phyloP scores from a whole-genome alignment of 495 filamentous ascomycete genomes.

The Thermothielavioides terrestris region DNA sequence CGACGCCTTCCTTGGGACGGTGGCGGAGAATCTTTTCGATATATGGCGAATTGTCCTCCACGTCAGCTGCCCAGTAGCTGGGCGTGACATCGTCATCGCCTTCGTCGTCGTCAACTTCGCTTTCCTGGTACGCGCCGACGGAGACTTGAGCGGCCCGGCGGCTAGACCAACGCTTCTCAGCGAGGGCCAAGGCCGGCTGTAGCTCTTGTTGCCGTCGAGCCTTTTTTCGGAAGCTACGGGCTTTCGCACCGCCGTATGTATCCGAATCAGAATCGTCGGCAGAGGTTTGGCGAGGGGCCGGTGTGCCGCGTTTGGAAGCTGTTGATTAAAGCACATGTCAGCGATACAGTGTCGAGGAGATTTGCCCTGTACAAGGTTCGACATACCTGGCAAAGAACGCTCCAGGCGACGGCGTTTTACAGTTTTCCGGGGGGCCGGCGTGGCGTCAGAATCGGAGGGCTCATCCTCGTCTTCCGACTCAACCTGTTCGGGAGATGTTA shows the following conservation, averaged over 20 bases:
- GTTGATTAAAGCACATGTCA: slow-evolving; percentile 18
- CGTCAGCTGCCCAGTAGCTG: slow-evolving; percentile 53
- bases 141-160: slow-evolving; percentile 76
- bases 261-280: slow-evolving; percentile 59
- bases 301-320: slow-evolving; percentile 62
- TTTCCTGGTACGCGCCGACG: slow-evolving; percentile 82
- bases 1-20: slow-evolving; percentile 60
- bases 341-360: neutral
- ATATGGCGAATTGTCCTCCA: slow-evolving; percentile 63
- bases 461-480: slow-evolving; percentile 69
- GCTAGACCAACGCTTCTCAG: slow-evolving; percentile 82
- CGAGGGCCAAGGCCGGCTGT: slow-evolving; percentile 51
- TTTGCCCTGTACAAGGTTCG: neutral
- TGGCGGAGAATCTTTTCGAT: slow-evolving; percentile 89
- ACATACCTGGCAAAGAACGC: slow-evolving; percentile 41
- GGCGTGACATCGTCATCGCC: slow-evolving; percentile 50
- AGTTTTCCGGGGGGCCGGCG: slow-evolving; percentile 40
- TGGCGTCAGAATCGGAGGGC: slow-evolving; percentile 59
- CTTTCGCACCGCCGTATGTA: slow-evolving; percentile 66
- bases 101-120: slow-evolving; percentile 63
- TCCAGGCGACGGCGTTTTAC: slow-evolving; percentile 44
- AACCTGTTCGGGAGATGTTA: slow-evolving; percentile 41
- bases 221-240: slow-evolving; percentile 59
- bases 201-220: slow-evolving; percentile 55
- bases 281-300: slow-evolving; percentile 49